Conservation (phyloP, 306 rosid species). For the Medicago arabica region DNA sequence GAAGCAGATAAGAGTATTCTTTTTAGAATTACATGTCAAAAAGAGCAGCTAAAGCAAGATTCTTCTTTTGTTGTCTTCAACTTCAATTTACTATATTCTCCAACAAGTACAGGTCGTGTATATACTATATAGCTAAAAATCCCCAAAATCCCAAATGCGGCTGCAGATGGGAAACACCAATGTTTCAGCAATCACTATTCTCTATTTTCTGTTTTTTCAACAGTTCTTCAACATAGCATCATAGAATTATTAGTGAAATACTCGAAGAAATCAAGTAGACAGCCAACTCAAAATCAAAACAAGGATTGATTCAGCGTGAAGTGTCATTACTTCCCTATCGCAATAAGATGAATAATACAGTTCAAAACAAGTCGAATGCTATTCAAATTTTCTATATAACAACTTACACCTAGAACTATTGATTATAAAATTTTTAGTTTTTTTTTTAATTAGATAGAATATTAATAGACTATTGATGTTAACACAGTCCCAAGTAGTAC, state of each 20-base stretch:
- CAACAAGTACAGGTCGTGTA: neutral
- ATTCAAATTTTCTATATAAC: neutral
- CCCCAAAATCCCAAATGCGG: constrained; percentile 8
- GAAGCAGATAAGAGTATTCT: neutral
- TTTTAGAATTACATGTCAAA: constrained; percentile 19
- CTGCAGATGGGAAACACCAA: neutral
- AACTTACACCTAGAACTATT: constrained; percentile 6
- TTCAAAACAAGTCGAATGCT: neutral
- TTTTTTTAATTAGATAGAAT: constrained; percentile 16
- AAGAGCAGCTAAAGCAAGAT: constrained; percentile 35
- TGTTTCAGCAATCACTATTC: neutral
- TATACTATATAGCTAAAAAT: neutral
- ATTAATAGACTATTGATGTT: neutral
- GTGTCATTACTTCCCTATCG: neutral
- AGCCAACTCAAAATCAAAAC: constrained; percentile 17
- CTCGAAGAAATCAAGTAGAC: neutral
- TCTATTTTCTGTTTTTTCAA: constrained; percentile 12
- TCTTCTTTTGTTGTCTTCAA: constrained; percentile 20
- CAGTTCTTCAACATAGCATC: constrained; percentile 14
- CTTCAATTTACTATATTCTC: constrained; percentile 24
- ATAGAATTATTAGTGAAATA: neutral
- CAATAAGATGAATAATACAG: constrained; percentile 6
- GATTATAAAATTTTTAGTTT: neutral
- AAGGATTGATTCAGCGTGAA: neutral
- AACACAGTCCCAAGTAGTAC: neutral